Base-by-base conservation (phyloP, 1,284 basidiomycete species). In the Boletus sp. region DNA sequence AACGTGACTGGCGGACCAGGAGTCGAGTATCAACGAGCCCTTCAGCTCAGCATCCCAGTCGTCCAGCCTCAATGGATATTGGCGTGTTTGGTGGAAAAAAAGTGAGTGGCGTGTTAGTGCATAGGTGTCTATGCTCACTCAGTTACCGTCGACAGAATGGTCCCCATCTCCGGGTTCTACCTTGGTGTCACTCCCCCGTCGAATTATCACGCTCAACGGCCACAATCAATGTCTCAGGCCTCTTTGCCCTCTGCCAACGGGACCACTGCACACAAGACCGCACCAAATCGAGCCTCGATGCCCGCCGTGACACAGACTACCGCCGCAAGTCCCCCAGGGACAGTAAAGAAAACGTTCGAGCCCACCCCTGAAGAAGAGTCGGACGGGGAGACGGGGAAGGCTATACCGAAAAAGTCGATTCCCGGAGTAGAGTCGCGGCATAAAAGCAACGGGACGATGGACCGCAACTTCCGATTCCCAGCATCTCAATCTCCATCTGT, bases 31-130 rank as follows among this genome's bases (percentile, higher is more conserved):
- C 94, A 96, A 74, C 86, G 94, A 40, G 95, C 95, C 1, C 76
- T 95, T 55, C 92, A 95, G 73, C 81, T 94, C 54, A 95, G 93
- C 62, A 92, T 97, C 63, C 94, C 95, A 0, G 87, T 97, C 37
- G 93, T 96, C 1, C 91, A 94, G 67, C 94, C 94, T 1, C 88
- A 90, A 46, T 97, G 95, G 94, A 84, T 96, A 66, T 74, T 95
- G 28, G 93, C 94, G 1, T 96, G 95, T 70, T 86, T 91, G 55
- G 74, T 83, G 0, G 91, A 94, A 71, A 89, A 89, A 72, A 90
- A 88, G 92, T 94, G 65, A 67, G 87, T 78, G 25, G 4, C 19
- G 27, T 31, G 57, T 31, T 30, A 50, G 28, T n/a, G 8, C 3
- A 6, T 58, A 4, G 21, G 28, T 49, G 35, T 47, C 56, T 9